phyloP scores from a whole-genome alignment of 116 monocot species.

The Iris pallida region DNA sequence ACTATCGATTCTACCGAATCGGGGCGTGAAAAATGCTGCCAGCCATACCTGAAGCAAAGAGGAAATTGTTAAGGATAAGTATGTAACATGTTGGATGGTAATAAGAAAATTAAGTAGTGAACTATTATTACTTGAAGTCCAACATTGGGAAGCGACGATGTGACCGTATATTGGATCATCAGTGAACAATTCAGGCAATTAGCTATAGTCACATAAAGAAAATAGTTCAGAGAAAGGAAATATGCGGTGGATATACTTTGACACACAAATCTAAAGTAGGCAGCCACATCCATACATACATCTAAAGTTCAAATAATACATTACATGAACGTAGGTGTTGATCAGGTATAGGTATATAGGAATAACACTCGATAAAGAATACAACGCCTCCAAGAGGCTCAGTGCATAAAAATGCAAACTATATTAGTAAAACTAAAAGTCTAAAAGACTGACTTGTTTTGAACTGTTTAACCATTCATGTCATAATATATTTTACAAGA shows the following conservation, averaged over 20 bases:
- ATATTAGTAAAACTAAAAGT: not conserved
- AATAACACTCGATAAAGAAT: not conserved
- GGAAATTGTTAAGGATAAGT: slow-evolving; percentile 3
- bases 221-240: slow-evolving; percentile 1
- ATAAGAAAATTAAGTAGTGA: not conserved
- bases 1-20: no score
- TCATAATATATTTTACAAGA: no score
- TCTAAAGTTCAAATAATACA: not conserved
- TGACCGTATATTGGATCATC: slow-evolving; percentile 71
- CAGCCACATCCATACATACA: not conserved
- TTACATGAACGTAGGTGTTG: not conserved
- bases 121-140: slow-evolving; percentile 77
- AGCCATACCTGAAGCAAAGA: slow-evolving; percentile 72
- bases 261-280: no score
- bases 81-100: not conserved
- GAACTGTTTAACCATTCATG: no score
- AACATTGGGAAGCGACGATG: slow-evolving; percentile 69
- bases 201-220: slow-evolving; percentile 26
- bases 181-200: slow-evolving; percentile 26
- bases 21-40: no score
- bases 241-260: no score
- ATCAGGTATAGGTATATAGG: not conserved
- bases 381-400: no score
- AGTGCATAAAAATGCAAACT: no score
- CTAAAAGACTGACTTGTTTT: no score